Percentiles rank a stretch among this genome's conserved stretches.
Conservation (phyloP, 2,329 filamentous ascomycete species). For the Fusarium clavum region DNA sequence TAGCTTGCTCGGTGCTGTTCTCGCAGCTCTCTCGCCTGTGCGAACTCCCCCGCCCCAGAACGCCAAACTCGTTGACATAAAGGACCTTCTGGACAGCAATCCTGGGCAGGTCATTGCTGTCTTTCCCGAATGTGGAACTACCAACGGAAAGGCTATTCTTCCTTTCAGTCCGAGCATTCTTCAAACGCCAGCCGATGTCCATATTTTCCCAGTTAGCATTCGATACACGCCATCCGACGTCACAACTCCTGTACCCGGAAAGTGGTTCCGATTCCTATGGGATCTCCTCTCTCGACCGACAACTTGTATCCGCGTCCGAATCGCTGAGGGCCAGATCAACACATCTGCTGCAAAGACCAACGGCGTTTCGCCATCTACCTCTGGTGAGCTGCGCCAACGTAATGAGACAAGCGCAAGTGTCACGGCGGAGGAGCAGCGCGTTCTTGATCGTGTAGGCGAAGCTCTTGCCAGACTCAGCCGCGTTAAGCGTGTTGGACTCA, state of each 20-base stretch:
- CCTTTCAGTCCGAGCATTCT: slow-evolving; percentile 84
- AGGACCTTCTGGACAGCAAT: slow-evolving; percentile 72
- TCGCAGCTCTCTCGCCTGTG: slow-evolving; percentile 76
- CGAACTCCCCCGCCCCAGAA: slow-evolving; percentile 58
- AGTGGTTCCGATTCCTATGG: slow-evolving; percentile 83
- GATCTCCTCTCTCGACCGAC: slow-evolving; percentile 84
- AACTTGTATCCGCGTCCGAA: slow-evolving; percentile 89
- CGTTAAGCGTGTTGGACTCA: slow-evolving; percentile 89
- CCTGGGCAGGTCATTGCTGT: slow-evolving; percentile 83
- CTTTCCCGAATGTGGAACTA: slow-evolving; percentile 94
- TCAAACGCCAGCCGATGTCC: slow-evolving; percentile 71
- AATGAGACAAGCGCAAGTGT: slow-evolving; percentile 51
- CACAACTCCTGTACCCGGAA: slow-evolving; percentile 86
- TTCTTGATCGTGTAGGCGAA: slow-evolving; percentile 85
- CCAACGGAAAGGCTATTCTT: slow-evolving; percentile 90
- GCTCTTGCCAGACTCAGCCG: slow-evolving; percentile 87
- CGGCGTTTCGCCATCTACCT: slow-evolving; percentile 47
- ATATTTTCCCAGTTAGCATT: slow-evolving; percentile 91
- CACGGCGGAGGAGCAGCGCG: slow-evolving; percentile 70
- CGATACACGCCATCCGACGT: slow-evolving; percentile 90
- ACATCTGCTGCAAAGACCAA: slow-evolving; percentile 55
- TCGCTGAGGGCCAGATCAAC: slow-evolving; percentile 79
- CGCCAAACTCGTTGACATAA: slow-evolving; percentile 69
- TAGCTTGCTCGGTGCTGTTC: slow-evolving; percentile 79
- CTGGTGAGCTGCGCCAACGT: slow-evolving; percentile 47